These are phyloP conservation scores for Apiotrichum veenhuisii DNA, from an alignment of 1,284 basidiomycete species.

Conservation along the genomic window DNA sequence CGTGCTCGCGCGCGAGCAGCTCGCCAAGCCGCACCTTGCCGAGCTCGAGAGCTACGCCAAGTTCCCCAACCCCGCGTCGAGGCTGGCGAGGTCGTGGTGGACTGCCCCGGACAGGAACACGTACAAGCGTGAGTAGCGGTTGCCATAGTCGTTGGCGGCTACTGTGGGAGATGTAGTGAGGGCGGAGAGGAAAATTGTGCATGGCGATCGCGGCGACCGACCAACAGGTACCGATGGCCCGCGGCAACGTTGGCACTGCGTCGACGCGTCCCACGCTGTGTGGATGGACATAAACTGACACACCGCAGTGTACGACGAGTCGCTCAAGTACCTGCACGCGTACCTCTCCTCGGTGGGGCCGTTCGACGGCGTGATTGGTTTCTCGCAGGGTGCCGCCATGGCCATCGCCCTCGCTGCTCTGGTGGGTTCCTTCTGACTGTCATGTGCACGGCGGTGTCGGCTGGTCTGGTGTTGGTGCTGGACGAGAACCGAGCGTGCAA, in stretches of 20 bases:
- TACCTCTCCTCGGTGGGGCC: conserved; percentile 44
- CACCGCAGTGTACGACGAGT: conserved; percentile 59
- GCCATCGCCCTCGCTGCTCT: conserved; percentile 68
- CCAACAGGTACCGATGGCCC: too few relatives aligned
- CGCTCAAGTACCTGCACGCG: conserved; percentile 50
- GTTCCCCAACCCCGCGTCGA: background rate
- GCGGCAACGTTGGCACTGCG: too few relatives aligned
- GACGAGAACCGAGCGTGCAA: too few relatives aligned
- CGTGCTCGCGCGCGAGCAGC: conserved; percentile 50
- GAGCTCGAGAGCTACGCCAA: conserved; percentile 2
- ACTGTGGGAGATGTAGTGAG: background rate
- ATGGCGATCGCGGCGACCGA: too few relatives aligned
- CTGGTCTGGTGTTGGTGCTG: too few relatives aligned
- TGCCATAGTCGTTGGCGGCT: background rate
- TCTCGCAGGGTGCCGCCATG: conserved; percentile 78
- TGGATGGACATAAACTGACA: background rate
- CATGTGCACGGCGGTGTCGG: too few relatives aligned
- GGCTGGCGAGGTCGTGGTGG: conserved; percentile 3
- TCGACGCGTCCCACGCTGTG: background rate
- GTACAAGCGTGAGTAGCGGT: conserved; percentile 1
- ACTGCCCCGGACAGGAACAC: conserved; percentile 9
- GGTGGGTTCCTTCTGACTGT: too few relatives aligned
- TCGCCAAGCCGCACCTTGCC: conserved; percentile 2
- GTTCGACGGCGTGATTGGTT: conserved; percentile 69
- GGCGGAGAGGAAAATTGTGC: background rate